Evolutionary conservation across 1,284 basidiomycete species (phyloP), one percentile per base, ranked within the genome.

Genomic region (Inonotus obliquus): DNA sequence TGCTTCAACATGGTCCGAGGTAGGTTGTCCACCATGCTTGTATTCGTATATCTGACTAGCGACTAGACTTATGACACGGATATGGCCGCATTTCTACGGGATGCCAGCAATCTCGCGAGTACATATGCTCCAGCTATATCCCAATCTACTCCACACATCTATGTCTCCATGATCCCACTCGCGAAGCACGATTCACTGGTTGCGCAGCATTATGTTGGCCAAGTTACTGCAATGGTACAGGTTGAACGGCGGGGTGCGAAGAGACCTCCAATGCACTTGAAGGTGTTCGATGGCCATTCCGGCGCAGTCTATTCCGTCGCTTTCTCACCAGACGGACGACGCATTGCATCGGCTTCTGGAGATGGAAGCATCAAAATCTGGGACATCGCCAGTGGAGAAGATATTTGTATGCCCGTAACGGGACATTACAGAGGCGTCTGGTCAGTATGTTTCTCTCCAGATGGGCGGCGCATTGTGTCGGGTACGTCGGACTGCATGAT

Each of bases 141-240:
- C 5, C 11, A 58, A 37, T 62, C 65, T 47, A 59, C 57, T 5
- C 68, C 69, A 9, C 68, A 70, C 53, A 68, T 70, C 17, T 69
- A 69, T 61, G 13, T 69, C 17, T 69, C 68, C 27, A 66, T 66
- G 19, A 21, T 69, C n/a, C 60, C 60, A 1, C 66, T 69, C 54
- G 48, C 65, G 35, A 65, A 63, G 17, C 9, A 59, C 61, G 53
- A 32, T 21, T 61, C 59, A 9, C 37, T 14, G 10, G 13, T 61
- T 21, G 14, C 54, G 13, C 29, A 23, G 29, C 41, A 41, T 23
- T 61, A 61, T 39, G n/a, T n/a, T n/a, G n/a, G 13, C 32, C n/a
- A 48, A 48, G 23, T 27, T 4, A 11, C 19, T 14, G 21, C 47
- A 4, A 13, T 48, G 21, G 23, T 48, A 9, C 21, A 14, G 47